A percentile compares a stretch with the other conserved stretches of the same genome.
These are phyloP conservation scores for Ophiocordyceps camponoti-leonardi DNA, from an alignment of 2,329 filamentous ascomycete genomes.

Conservation along the genomic window DNA sequence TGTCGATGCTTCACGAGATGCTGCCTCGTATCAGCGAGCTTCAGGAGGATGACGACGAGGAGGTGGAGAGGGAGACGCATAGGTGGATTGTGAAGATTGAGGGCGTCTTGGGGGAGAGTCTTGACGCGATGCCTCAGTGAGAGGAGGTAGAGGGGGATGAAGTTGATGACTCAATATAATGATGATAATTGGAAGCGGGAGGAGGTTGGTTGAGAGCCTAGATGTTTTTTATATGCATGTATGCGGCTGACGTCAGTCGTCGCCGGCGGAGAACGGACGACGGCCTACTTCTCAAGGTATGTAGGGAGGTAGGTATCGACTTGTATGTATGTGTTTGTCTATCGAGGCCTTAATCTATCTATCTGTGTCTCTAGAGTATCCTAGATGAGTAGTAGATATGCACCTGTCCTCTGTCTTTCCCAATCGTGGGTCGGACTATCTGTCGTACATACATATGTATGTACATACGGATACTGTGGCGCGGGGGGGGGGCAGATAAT, in stretches of 20 bases:
- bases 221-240: background rate
- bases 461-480: too few relatives aligned
- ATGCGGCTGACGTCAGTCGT: constrained; percentile 4
- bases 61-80: constrained; percentile 76
- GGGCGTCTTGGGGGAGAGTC: constrained; percentile 69
- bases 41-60: constrained; percentile 91
- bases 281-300: too few relatives aligned
- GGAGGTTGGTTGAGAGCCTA: background rate
- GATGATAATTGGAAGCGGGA: background rate
- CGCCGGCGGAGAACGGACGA: background rate
- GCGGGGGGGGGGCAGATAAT: too few relatives aligned
- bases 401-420: too few relatives aligned
- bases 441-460: background rate
- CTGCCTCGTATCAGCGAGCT: constrained; percentile 88
- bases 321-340: too few relatives aligned
- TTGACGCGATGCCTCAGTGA: constrained; percentile 81
- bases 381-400: too few relatives aligned
- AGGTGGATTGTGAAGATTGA: constrained; percentile 87
- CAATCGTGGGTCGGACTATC: too few relatives aligned
- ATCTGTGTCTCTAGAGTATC: too few relatives aligned
- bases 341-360: too few relatives aligned
- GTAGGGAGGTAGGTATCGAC: too few relatives aligned
- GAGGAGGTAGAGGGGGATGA: background rate
- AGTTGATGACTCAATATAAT: background rate
- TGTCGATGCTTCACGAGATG: constrained; percentile 84